Conservation (phyloP, 345 rosid genomes). For the Eucalyptus sideroxylon region DNA sequence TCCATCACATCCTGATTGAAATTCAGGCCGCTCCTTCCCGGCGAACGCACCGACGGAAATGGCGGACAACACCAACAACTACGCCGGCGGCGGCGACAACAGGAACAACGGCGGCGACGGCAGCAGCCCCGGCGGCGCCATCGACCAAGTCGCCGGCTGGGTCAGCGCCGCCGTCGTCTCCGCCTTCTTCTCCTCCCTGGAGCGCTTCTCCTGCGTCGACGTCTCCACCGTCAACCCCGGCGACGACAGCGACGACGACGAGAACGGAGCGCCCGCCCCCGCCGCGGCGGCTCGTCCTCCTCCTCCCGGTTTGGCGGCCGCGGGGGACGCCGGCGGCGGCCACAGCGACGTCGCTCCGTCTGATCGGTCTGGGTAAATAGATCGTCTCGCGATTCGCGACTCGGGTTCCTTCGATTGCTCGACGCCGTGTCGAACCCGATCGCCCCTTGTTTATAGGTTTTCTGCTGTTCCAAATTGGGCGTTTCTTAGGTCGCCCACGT, state of each 20-base stretch:
- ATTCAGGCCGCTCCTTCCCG: not conserved
- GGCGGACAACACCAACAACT: not conserved
- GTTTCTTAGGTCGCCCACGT: not conserved
- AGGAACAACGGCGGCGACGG: not conserved
- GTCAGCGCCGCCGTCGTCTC: slow-evolving; percentile 58
- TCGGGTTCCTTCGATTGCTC: not conserved
- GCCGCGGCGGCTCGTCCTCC: slow-evolving; percentile 15
- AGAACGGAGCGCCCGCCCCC: slow-evolving; percentile 23
- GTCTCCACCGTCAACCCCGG: slow-evolving; percentile 50
- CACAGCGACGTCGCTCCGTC: not conserved
- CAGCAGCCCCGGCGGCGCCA: not conserved
- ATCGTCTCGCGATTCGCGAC: not conserved
- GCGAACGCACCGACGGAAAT: not conserved
- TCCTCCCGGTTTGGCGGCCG: not conserved
- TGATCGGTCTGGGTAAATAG: not conserved
- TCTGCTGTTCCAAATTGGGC: not conserved
- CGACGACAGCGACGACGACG: slow-evolving; percentile 48
- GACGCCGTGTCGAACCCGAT: not conserved
- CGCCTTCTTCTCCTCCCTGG: slow-evolving; percentile 85
- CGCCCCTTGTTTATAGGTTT: not conserved
- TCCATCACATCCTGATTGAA: not conserved
- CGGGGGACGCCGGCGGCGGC: not conserved
- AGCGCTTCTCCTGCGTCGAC: slow-evolving; percentile 87
- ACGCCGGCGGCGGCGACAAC: not conserved
- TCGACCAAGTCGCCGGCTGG: slow-evolving; percentile 57